Conservation (phyloP, 2,329 filamentous ascomycete genomes). For the Ceratocystis albifundus region DNA sequence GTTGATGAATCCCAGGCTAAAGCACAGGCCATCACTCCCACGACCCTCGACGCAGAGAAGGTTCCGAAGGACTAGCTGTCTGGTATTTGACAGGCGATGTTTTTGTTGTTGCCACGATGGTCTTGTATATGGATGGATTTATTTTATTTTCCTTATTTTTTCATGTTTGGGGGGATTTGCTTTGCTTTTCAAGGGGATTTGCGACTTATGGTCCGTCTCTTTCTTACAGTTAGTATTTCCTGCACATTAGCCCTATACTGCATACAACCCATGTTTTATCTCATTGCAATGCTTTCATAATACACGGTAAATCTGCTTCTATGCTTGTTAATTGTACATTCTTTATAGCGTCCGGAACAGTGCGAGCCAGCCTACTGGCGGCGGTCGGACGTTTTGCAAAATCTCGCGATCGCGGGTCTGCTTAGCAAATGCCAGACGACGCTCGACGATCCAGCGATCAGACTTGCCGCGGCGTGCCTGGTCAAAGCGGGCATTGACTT, state of each 20-base stretch:
- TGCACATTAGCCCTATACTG: background rate
- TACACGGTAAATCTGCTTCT: background rate
- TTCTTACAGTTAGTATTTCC: background rate
- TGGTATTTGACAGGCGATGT: background rate
- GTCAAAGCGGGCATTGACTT: conserved; percentile 27
- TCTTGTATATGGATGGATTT: conserved; percentile 1
- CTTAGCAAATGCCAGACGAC: conserved; percentile 30
- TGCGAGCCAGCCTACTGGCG: conserved; percentile 29
- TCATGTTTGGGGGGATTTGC: background rate
- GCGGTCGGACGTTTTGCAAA: conserved; percentile 38
- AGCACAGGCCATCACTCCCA: background rate
- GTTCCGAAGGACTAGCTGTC: conserved; percentile 14
- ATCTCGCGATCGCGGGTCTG: conserved; percentile 38
- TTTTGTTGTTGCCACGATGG: background rate
- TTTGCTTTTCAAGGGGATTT: background rate
- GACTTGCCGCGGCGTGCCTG: conserved; percentile 41
- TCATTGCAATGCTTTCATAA: background rate
- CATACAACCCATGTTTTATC: conserved; percentile 5
- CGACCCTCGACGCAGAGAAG: conserved; percentile 13
- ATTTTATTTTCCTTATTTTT: background rate
- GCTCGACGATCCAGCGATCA: conserved; percentile 43
- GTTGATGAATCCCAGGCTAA: too few species aligned
- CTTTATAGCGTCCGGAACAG: conserved; percentile 28
- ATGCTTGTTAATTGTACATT: background rate
- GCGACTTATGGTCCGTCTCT: background rate